These are phyloP conservation scores for Deinandra increscens DNA, from an alignment of 129 eudicot species.

Conservation along the genomic window DNA sequence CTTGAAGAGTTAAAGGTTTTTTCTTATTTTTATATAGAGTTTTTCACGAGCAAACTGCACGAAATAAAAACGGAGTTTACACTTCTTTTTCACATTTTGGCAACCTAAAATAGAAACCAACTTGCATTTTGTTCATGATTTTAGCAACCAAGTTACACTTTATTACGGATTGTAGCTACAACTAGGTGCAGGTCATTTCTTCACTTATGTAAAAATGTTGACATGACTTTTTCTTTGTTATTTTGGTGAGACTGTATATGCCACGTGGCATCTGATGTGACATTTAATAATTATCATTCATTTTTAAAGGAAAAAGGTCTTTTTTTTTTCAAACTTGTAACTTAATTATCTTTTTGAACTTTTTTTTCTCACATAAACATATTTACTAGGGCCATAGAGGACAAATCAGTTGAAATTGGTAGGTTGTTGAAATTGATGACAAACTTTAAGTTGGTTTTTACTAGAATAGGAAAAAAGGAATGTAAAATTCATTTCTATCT, in stretches of 20 bases:
- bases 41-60: background rate
- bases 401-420: background rate
- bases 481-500: background rate
- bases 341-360: no score
- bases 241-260: background rate
- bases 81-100: background rate
- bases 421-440: background rate
- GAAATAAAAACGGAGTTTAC: background rate
- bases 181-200: background rate
- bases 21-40: background rate
- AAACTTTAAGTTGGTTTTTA: background rate
- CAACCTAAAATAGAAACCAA: no score
- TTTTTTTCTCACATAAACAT: background rate
- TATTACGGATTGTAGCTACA: background rate
- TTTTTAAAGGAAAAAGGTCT: background rate
- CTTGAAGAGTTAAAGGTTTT: slow-evolving; percentile 82
- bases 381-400: background rate
- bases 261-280: background rate
- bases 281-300: background rate
- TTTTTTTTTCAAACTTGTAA: background rate
- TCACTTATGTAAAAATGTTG: no score
- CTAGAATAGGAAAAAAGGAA: background rate
- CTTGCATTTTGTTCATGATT: background rate
- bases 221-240: background rate
- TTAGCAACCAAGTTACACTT: background rate